phyloP scores from a whole-genome alignment of 2,329 filamentous ascomycete species.

The Penicillium sp. region DNA sequence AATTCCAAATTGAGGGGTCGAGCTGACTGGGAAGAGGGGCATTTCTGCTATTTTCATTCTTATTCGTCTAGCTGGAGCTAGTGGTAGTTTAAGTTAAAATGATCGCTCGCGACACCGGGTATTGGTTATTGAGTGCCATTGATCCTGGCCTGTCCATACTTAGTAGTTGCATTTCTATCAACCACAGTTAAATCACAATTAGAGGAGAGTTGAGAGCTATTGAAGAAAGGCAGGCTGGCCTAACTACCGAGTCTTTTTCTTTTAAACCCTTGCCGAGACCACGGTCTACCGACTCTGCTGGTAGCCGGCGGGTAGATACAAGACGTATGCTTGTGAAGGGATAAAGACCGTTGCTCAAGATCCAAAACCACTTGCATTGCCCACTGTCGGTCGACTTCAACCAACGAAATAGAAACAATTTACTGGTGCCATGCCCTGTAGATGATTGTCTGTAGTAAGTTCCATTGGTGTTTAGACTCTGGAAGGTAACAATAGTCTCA shows the following conservation, averaged over 20 bases:
- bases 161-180: background rate
- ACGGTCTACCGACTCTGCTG: too few relatives aligned
- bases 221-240: background rate
- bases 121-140: conserved; percentile 1
- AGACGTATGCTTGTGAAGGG: too few relatives aligned
- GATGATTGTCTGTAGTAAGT: too few relatives aligned
- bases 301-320: too few relatives aligned
- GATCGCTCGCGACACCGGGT: conserved; percentile 9
- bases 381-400: too few relatives aligned
- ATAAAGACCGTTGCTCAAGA: too few relatives aligned
- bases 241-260: background rate
- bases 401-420: too few relatives aligned
- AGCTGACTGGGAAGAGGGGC: conserved; percentile 2
- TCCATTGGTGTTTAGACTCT: too few relatives aligned
- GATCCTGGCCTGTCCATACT: background rate
- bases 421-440: too few relatives aligned
- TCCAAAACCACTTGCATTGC: too few relatives aligned
- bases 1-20: conserved; percentile 2
- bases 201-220: background rate
- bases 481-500: too few relatives aligned
- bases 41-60: conserved; percentile 3
- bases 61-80: conserved; percentile 1
- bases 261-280: too few relatives aligned
- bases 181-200: background rate
- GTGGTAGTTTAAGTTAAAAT: conserved; percentile 16